Percentiles rank a stretch among this genome's conserved stretches.
phyloP scores from a whole-genome alignment of 129 eudicot genomes.

The Kitagawia praeruptora region DNA sequence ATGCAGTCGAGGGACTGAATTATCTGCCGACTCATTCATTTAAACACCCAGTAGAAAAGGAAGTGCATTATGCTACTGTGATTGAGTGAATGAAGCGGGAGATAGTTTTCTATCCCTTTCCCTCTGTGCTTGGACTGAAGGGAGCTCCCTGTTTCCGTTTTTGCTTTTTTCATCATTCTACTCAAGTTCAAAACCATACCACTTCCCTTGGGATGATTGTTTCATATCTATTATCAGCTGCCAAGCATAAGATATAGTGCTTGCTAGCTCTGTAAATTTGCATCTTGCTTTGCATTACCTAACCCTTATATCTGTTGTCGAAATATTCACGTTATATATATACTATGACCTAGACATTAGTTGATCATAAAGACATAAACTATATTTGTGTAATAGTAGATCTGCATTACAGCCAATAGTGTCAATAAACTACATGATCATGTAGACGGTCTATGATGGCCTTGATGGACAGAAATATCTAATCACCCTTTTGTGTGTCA shows the following conservation, averaged over 20 bases:
- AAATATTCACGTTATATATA: neutral
- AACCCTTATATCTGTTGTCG: neutral
- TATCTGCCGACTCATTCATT: constrained; percentile 98
- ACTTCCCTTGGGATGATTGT: neutral
- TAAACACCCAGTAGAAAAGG: constrained; percentile 55
- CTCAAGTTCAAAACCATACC: neutral
- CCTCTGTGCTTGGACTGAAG: constrained; percentile 99
- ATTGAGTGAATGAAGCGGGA: constrained; percentile 99
- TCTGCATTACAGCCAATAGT: neutral
- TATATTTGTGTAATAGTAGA: neutral
- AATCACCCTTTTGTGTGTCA: neutral
- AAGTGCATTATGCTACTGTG: constrained; percentile 51
- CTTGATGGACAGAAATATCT: neutral
- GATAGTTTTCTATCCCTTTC: constrained; percentile 74
- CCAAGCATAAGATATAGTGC: neutral
- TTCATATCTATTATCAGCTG: neutral
- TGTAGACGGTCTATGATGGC: neutral
- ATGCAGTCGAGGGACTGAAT: constrained; percentile 54
- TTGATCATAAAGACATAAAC: neutral
- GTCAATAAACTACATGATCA: neutral
- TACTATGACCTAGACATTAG: neutral
- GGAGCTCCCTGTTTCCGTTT: constrained; percentile 81
- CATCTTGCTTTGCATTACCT: neutral
- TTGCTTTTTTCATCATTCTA: neutral
- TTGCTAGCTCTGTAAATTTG: neutral